phyloP scores from a whole-genome alignment of 805 yeast genomes.

The Yamadazyma takamatsuzukensis region DNA sequence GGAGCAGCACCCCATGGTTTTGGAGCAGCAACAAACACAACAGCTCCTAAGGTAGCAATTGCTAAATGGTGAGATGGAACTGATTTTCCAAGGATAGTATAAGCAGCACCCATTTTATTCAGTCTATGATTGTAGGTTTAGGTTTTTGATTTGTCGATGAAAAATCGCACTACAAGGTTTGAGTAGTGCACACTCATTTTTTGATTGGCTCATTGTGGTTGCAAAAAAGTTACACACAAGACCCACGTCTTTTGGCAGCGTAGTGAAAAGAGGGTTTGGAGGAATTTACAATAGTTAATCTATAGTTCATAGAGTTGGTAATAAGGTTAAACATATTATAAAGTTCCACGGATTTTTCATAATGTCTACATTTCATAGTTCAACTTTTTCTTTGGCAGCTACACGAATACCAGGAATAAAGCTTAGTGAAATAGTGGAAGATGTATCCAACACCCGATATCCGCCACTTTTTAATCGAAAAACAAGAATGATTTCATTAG shows the following conservation, averaged over 20 bases:
- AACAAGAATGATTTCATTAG: too few relatives aligned
- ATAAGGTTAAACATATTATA: too few relatives aligned
- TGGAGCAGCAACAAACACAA: conserved; percentile 60
- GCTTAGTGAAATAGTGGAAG: not conserved
- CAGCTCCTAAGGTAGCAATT: conserved; percentile 72
- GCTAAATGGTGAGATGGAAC: conserved; percentile 83
- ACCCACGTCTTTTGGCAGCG: too few relatives aligned
- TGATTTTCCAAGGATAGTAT: conserved; percentile 78
- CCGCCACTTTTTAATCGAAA: too few relatives aligned
- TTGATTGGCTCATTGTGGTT: conserved; percentile 11
- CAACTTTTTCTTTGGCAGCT: not conserved
- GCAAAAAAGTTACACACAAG: conserved; percentile 10
- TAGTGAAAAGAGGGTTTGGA: too few relatives aligned
- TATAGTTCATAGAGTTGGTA: too few relatives aligned
- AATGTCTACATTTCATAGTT: too few relatives aligned
- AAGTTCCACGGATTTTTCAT: too few relatives aligned
- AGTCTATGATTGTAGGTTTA: conserved; percentile 1
- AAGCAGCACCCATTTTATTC: conserved; percentile 71
- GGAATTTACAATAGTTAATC: too few relatives aligned
- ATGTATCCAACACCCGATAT: not conserved
- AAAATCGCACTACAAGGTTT: conserved; percentile 1
- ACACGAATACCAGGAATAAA: not conserved
- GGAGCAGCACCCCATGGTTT: conserved; percentile 69
- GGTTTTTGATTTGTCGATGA: not conserved
- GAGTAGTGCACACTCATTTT: conserved; percentile 4